These are phyloP conservation scores for Stagonosporopsis vannaccii DNA, from an alignment of 2,329 filamentous ascomycete genomes.

Conservation along the genomic window DNA sequence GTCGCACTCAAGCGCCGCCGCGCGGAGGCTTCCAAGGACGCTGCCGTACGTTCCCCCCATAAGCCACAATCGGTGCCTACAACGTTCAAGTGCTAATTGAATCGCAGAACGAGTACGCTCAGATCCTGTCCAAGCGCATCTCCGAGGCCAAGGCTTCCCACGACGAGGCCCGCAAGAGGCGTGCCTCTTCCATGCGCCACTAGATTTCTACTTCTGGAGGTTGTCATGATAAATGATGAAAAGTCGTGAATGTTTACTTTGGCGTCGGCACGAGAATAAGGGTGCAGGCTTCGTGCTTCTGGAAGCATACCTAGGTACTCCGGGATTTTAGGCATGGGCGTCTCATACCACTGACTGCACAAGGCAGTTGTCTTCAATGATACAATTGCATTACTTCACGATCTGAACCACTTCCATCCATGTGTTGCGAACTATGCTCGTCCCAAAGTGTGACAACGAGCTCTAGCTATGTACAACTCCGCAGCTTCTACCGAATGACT, in stretches of 20 bases:
- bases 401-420: constrained; percentile 9
- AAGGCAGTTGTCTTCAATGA: constrained; percentile 46
- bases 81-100: constrained; percentile 17
- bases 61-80: background rate
- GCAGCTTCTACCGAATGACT: constrained; percentile 48
- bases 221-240: constrained; percentile 41
- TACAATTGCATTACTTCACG: constrained; percentile 48
- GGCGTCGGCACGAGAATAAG: constrained; percentile 47
- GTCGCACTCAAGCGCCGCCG: constrained; percentile 98
- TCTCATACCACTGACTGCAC: constrained; percentile 47
- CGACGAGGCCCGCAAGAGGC: constrained; percentile 93
- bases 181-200: constrained; percentile 76
- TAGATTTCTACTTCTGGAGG: constrained; percentile 30
- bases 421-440: background rate
- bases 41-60: constrained; percentile 74
- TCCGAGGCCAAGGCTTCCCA: constrained; percentile 94
- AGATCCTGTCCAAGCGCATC: constrained; percentile 96
- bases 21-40: constrained; percentile 96
- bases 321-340: constrained; percentile 46
- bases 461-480: background rate
- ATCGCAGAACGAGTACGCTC: constrained; percentile 91
- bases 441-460: background rate
- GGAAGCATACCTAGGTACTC: constrained; percentile 35
- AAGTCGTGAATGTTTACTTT: constrained; percentile 46
- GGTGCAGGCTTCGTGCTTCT: constrained; percentile 44